Base-by-base conservation (phyloP, 805 yeast genomes). In the Maudiozyma turicensis region DNA sequence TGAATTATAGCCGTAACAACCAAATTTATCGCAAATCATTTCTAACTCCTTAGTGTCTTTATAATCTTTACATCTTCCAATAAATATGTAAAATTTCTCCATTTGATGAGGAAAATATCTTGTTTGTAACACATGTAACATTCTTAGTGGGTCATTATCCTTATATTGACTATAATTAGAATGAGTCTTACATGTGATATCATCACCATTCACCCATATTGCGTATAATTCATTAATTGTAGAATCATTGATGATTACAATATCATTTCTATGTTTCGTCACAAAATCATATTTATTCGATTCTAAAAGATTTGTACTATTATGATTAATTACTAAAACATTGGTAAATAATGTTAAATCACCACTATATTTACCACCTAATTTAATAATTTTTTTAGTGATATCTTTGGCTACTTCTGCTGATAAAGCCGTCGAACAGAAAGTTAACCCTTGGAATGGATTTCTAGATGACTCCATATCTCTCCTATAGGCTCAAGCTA, bases 321-420 rank as follows among this genome's bases (percentile, higher is more conserved):
- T 20, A 4, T 20, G 26, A 20, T 20, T 20, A 32, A 82, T 81
- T 5, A 84, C 70, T 29, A 84, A 63, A 40, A 76, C 76, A 47
- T 75, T 72, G 2, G 78, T 82, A 59, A 80, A 81, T 44, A 80
- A 75, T 70, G 82, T 78, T 54, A 84, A 64, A 57, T 82, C 82
- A 40, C 72, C 72, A 50, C 74, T 71, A 54, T 73, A 77, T 8
- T 56, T 58, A 1, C 89, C 90, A 7, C 90, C 91, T 61, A 84
- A 69, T 8, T 72, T 67, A 30, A 66, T 60, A 49, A 83, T 72
- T 58, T 73, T 74, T 8, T 65, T 60, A 2, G 74, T 69, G 30
- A 81, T 57, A 13, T 68, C 72, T 28, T 71, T 68, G 53, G 78
- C 70, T 34, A 65, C 59, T 8, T 71, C 59, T 45, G 53, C 52